Base-by-base conservation (phyloP, 129 eudicot genomes). In the Lactuca sativa region DNA sequence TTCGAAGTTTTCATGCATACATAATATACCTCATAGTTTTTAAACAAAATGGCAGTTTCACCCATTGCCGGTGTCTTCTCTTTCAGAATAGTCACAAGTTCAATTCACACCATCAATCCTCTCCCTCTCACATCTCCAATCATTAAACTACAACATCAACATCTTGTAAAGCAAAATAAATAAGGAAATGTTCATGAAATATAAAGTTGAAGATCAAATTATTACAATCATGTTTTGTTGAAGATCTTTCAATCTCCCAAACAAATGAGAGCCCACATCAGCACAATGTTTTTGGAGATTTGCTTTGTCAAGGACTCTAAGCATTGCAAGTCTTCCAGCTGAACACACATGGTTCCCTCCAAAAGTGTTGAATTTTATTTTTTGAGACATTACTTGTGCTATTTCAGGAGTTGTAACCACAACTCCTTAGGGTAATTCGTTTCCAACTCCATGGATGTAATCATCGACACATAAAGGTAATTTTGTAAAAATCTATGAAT, bases 341-440 rank as follows among this genome's bases (percentile, higher is more conserved):
- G 98, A 93, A 78, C 98, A 93, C 10, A 93, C 97, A 43, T 97
- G 98, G 82, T 93, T 93, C 52, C 98, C 98, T 59, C 97, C 98
- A 82, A 89, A 93, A 38, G 98, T 90, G 82, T 93, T 93, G 55
- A 93, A 93, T 59, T 90, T 97, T 69, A 93, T 93, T 78, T 93
- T 93, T 59, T 93, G 96, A 67, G 98, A 70, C 93, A 93, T 52
- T 21, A 95, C 91, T 63, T 82, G 86, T 49, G 97, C 99, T 41
- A 95, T 85, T 78, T 90, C 99, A 14, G 99, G 97, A 17, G 99
- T 95, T 53, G 99, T 95, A 43, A 95, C 99, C 10, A 95, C 99
- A 5, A 97, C 99, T 70, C 99, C 99, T 7, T 90, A 86, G 9
- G 99, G 99, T 68, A 95, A 80, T 48, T 97, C 97, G 48, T 95